Evolutionary conservation across 768 basidiomycete species (phyloP).

Genomic region (Lactifluus pinguis): DNA sequence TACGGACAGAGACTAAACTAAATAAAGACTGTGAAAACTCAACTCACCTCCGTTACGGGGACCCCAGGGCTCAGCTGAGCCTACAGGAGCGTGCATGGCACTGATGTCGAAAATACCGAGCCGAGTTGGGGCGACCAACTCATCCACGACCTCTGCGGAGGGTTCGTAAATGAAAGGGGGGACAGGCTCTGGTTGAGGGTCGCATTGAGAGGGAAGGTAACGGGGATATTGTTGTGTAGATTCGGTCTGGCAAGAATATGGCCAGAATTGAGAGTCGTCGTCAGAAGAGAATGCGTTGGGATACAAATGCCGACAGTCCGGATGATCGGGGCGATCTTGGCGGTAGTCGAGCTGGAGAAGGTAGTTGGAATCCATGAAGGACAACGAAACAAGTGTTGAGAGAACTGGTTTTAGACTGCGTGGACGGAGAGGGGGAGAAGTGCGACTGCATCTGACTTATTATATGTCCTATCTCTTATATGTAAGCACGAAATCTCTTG

Average conservation of each 20-base stretch:
- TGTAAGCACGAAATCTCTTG: not conserved
- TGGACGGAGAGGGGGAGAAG: constrained; percentile 10
- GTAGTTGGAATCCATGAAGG: constrained; percentile 10
- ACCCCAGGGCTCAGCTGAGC: constrained; percentile 7
- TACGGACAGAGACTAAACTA: too few relatives aligned
- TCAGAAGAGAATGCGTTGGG: constrained; percentile 1
- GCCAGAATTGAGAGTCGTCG: constrained; percentile 12
- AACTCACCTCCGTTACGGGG: constrained; percentile 1
- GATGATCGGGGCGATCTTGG: constrained; percentile 5
- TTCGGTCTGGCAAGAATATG: constrained; percentile 3
- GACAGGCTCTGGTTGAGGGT: not conserved
- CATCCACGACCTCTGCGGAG: not conserved
- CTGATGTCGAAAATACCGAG: constrained; percentile 10
- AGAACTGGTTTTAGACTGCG: constrained; percentile 8
- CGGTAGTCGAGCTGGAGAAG: constrained; percentile 7
- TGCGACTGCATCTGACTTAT: not conserved
- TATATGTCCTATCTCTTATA: constrained; percentile 2
- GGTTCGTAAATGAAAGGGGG: not conserved
- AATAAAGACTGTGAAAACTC: not conserved
- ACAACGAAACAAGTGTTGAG: not conserved
- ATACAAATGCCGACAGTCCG: constrained; percentile 1
- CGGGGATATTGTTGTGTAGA: not conserved
- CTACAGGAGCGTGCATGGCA: not conserved
- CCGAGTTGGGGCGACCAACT: not conserved
- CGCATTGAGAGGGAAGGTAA: constrained; percentile 10